phyloP scores from a whole-genome alignment of 441 rosid species.

The Manihot esculenta region DNA sequence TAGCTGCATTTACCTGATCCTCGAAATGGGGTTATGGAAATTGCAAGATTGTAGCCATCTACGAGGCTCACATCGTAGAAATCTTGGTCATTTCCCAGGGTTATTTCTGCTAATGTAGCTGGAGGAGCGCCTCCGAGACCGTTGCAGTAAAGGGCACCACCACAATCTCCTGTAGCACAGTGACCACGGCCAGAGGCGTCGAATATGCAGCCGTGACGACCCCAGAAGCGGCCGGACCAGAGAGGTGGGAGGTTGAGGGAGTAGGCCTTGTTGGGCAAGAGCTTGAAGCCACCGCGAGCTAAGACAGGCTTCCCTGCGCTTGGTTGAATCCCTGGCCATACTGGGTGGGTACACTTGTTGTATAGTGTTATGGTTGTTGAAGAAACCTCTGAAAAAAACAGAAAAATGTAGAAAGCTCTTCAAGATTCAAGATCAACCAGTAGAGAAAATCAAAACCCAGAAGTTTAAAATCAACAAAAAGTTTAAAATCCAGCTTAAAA shows the following conservation, averaged over 20 bases:
- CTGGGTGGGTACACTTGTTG: slow-evolving; percentile 83
- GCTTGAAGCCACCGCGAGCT: slow-evolving; percentile 84
- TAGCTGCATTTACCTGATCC: slow-evolving; percentile 82
- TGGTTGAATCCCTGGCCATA: slow-evolving; percentile 97
- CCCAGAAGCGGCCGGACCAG: slow-evolving; percentile 98
- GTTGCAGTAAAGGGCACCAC: slow-evolving; percentile 75
- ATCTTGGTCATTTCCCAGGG: slow-evolving; percentile 72
- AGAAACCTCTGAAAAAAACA: slow-evolving; percentile 25
- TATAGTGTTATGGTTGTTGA: slow-evolving; percentile 55
- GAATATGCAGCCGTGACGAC: slow-evolving; percentile 85
- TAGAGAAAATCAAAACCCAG: not conserved
- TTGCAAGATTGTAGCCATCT: slow-evolving; percentile 79
- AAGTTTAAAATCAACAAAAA: not conserved
- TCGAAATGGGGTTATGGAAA: slow-evolving; percentile 66
- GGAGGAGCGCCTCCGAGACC: slow-evolving; percentile 87
- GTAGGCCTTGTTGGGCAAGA: slow-evolving; percentile 58
- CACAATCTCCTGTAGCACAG: slow-evolving; percentile 91
- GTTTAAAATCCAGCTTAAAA: not conserved
- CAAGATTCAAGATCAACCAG: not conserved
- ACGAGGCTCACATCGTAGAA: slow-evolving; percentile 94
- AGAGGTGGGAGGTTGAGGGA: slow-evolving; percentile 64
- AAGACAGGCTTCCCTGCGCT: slow-evolving; percentile 72
- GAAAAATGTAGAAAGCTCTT: too few species aligned
- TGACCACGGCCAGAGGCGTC: slow-evolving; percentile 66
- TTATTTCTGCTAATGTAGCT: slow-evolving; percentile 86